Evolutionary conservation across 2,329 filamentous ascomycete genomes (phyloP).

Genomic region (Gaeumannomyces tritici): DNA sequence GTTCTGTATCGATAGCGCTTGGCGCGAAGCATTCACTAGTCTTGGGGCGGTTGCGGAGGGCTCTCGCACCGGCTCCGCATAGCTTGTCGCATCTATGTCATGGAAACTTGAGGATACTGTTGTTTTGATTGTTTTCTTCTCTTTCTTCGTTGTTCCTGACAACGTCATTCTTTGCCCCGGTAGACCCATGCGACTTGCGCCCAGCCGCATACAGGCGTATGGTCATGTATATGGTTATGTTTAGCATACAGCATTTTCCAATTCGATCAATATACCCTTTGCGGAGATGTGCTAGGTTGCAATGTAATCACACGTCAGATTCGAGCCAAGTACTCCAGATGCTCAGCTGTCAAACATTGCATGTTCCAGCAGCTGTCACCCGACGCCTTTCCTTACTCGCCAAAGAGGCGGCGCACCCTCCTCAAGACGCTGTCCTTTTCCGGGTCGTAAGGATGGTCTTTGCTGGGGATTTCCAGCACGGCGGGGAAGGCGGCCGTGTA

Average conservation of each 20-base stretch:
- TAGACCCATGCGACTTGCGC: background rate
- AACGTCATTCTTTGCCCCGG: background rate
- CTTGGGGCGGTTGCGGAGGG: background rate
- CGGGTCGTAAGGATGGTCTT: slow-evolving; percentile 97
- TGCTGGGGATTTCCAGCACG: slow-evolving; percentile 92
- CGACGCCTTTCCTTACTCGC: slow-evolving; percentile 46
- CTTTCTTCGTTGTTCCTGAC: background rate
- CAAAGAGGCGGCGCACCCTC: slow-evolving; percentile 61
- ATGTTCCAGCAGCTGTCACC: background rate
- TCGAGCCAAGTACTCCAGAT: background rate
- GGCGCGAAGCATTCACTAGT: background rate
- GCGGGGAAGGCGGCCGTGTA: slow-evolving; percentile 96
- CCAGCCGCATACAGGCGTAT: background rate
- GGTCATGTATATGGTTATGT: background rate
- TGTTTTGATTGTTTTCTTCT: background rate
- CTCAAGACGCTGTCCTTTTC: slow-evolving; percentile 97
- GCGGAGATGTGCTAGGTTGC: background rate
- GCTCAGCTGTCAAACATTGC: background rate
- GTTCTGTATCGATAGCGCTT: background rate
- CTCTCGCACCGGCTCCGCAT: background rate
- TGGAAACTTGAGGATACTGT: background rate
- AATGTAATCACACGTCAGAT: background rate
- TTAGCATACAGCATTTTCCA: background rate
- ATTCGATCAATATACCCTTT: background rate
- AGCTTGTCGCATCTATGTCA: slow-evolving; percentile 1